Percentiles rank a stretch among this genome's conserved stretches.
phyloP scores from a whole-genome alignment of 2,329 filamentous ascomycete species.

The Alternaria hordeiaustralica region DNA sequence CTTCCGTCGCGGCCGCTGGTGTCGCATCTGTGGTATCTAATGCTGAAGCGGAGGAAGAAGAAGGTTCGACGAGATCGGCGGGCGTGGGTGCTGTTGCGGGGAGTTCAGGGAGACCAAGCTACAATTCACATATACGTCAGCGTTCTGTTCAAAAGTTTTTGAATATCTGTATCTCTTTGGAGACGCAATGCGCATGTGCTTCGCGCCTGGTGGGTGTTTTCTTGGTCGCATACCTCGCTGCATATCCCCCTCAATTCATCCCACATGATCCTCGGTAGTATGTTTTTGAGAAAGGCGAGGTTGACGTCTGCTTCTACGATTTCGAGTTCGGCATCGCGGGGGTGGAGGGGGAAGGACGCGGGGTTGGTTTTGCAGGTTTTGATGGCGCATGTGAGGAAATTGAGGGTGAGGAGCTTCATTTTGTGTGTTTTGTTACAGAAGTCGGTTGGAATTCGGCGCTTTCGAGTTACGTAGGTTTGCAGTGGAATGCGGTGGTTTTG shows the following conservation, averaged over 20 bases:
- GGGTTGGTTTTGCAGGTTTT: conserved; percentile 88
- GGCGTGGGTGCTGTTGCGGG: conserved; percentile 53
- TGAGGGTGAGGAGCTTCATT: conserved; percentile 96
- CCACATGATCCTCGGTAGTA: conserved; percentile 91
- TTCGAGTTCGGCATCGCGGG: conserved; percentile 88
- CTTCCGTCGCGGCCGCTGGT: conserved; percentile 47
- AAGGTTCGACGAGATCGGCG: conserved; percentile 40
- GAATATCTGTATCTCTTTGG: not conserved
- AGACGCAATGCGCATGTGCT: not conserved
- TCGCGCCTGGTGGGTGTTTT: not conserved
- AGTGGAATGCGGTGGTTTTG: conserved; percentile 46
- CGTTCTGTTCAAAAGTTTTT: not conserved
- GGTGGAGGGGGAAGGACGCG: conserved; percentile 86
- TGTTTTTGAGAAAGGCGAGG: conserved; percentile 78
- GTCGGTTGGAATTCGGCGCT: not conserved
- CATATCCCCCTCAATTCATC: conserved; percentile 76
- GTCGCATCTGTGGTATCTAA: conserved; percentile 43
- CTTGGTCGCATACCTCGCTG: conserved; percentile 66
- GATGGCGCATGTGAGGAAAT: conserved; percentile 95
- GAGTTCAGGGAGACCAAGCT: conserved; percentile 82
- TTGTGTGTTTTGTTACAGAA: not conserved
- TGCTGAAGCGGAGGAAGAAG: not conserved
- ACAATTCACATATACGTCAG: not conserved
- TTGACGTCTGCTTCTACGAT: conserved; percentile 84
- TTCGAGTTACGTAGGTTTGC: not conserved